phyloP scores from a whole-genome alignment of 345 rosid species.

The Barbarea vulgaris region DNA sequence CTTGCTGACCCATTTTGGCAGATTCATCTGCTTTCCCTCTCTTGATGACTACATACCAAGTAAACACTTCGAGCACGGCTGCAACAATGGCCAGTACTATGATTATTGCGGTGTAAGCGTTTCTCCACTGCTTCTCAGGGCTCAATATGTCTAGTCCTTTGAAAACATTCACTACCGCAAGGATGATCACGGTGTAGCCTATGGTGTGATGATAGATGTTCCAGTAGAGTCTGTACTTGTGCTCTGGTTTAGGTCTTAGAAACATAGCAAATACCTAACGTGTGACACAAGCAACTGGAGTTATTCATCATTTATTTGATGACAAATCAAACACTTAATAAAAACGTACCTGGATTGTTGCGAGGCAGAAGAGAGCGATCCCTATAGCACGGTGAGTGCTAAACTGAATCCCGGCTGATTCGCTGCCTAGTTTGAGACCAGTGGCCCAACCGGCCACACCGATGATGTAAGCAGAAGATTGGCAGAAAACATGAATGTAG shows the following conservation, averaged over 20 bases:
- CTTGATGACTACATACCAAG: conserved; percentile 41
- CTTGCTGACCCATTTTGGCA: conserved; percentile 15
- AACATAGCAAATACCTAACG: conserved; percentile 18
- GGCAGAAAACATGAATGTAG: conserved; percentile 75
- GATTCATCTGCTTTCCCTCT: conserved; percentile 35
- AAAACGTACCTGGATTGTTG: conserved; percentile 69
- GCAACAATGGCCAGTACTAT: conserved; percentile 23
- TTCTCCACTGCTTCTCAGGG: conserved; percentile 13
- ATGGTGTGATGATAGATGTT: neutral
- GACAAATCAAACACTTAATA: neutral
- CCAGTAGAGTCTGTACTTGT: conserved; percentile 10
- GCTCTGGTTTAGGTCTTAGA: conserved; percentile 15
- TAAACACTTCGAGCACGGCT: conserved; percentile 34
- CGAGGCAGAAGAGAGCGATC: conserved; percentile 73
- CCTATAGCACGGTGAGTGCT: conserved; percentile 67
- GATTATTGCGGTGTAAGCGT: conserved; percentile 52
- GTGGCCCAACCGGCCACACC: conserved; percentile 93
- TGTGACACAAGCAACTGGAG: conserved; percentile 2
- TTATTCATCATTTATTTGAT: neutral
- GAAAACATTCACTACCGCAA: neutral
- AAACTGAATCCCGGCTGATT: conserved; percentile 57
- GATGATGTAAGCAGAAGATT: conserved; percentile 63
- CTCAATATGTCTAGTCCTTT: conserved; percentile 15
- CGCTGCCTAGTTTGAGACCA: conserved; percentile 82
- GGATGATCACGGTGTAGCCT: neutral